phyloP scores from a whole-genome alignment of 2,329 filamentous ascomycete genomes.

The Trichoderma harzianum region DNA sequence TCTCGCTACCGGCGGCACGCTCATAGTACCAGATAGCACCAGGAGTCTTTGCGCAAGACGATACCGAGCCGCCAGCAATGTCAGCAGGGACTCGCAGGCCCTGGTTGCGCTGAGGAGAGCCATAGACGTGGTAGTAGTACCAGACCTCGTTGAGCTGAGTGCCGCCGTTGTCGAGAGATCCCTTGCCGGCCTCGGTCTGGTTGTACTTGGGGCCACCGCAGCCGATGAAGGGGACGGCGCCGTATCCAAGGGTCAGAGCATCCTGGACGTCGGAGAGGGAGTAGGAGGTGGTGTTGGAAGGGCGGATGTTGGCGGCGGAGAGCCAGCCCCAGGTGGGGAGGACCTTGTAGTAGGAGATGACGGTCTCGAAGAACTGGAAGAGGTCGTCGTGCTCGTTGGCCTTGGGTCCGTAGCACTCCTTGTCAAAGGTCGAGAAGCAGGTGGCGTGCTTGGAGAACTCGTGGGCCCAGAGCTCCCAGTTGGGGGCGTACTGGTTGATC shows the following conservation, averaged over 20 bases:
- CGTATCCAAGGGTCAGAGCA: conserved; percentile 48
- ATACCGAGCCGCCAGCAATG: conserved; percentile 46
- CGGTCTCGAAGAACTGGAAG: conserved; percentile 60
- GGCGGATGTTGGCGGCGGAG: conserved; percentile 49
- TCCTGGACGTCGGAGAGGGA: conserved; percentile 50
- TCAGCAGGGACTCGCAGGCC: conserved; percentile 42
- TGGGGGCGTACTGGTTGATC: conserved; percentile 55
- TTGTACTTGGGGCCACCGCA: conserved; percentile 61
- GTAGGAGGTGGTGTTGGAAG: conserved; percentile 58
- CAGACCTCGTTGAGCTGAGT: conserved; percentile 61
- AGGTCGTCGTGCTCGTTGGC: conserved; percentile 57
- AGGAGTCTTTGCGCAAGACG: conserved; percentile 52
- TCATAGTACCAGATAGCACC: conserved; percentile 55
- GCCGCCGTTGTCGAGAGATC: conserved; percentile 52
- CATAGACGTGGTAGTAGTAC: conserved; percentile 63
- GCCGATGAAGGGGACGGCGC: conserved; percentile 57
- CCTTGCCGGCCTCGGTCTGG: conserved; percentile 53
- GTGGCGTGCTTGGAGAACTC: conserved; percentile 67
- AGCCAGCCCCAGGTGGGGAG: conserved; percentile 62
- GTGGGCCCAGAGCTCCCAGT: conserved; percentile 61
- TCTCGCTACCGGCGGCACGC: conserved; percentile 38
- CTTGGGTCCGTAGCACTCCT: conserved; percentile 60
- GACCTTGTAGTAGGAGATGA: conserved; percentile 53
- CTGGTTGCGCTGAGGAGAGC: conserved; percentile 51
- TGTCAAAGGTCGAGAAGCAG: conserved; percentile 64